Conservation (phyloP, 257 asterid species). For the Perilla frutescens region DNA sequence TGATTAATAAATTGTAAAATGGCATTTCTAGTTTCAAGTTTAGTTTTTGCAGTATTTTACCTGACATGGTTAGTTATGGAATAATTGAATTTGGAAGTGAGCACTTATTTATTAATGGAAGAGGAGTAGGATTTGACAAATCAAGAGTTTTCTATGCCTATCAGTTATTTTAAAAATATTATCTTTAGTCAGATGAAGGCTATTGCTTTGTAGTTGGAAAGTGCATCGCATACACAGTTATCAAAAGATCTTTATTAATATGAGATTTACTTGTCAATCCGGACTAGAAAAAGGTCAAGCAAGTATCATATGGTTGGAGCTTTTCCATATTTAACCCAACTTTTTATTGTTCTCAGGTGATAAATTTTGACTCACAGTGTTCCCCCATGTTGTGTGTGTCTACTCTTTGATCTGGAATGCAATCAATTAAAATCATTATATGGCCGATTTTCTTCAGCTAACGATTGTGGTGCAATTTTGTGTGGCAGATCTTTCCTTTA, state of each 20-base stretch:
- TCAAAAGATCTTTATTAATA: too few relatives aligned
- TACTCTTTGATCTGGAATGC: not conserved
- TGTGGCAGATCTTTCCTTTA: not conserved
- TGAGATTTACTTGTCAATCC: too few relatives aligned
- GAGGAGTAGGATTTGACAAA: not conserved
- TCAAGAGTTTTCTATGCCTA: too few relatives aligned
- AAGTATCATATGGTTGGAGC: too few relatives aligned
- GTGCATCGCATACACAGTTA: too few relatives aligned
- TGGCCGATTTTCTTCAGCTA: not conserved
- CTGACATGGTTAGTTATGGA: not conserved
- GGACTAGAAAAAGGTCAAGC: too few relatives aligned
- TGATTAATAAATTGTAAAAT: not conserved
- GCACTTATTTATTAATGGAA: not conserved
- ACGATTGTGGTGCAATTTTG: not conserved
- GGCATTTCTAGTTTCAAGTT: not conserved
- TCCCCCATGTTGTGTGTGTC: not conserved
- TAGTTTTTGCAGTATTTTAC: not conserved
- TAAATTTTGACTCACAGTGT: too few relatives aligned
- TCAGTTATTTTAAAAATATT: too few relatives aligned
- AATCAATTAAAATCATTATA: not conserved
- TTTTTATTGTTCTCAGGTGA: too few relatives aligned
- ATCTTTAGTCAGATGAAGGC: too few relatives aligned
- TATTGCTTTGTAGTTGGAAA: too few relatives aligned
- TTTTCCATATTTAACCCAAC: too few relatives aligned
- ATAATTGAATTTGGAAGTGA: not conserved